phyloP scores from a whole-genome alignment of 805 yeast species.

The Pichia kluyveri region DNA sequence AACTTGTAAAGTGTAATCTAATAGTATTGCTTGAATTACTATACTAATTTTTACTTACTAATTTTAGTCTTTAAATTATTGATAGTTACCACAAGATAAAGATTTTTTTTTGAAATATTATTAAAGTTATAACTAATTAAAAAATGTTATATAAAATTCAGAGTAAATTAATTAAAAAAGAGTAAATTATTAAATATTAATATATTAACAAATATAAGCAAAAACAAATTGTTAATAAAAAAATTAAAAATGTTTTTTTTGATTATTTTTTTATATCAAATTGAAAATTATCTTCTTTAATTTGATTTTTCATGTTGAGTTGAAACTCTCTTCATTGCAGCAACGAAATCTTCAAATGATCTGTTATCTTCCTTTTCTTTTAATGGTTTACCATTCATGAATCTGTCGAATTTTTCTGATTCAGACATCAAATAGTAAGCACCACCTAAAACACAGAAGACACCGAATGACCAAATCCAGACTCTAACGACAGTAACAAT shows the following conservation, averaged over 20 bases:
- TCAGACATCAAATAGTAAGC: conserved; percentile 88
- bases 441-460: conserved; percentile 94
- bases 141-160: conserved; percentile 19
- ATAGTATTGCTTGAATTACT: no score
- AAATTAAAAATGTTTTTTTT: neutral
- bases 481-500: conserved; percentile 89
- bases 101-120: neutral
- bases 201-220: neutral
- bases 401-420: conserved; percentile 70
- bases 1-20: no score
- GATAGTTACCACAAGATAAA: no score
- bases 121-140: neutral
- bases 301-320: conserved; percentile 78
- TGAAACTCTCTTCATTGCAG: conserved; percentile 80
- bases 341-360: conserved; percentile 73
- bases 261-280: neutral
- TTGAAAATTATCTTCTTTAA: conserved; percentile 26
- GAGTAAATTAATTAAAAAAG: conserved; percentile 19
- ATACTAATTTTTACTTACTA: no score
- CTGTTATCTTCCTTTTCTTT: conserved; percentile 48
- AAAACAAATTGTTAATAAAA: neutral
- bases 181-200: conserved; percentile 18
- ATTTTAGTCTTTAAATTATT: no score
- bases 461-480: conserved; percentile 95
- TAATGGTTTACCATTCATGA: conserved; percentile 72